Base-by-base conservation (phyloP, 257 asterid species). In the Misopates orontium region DNA sequence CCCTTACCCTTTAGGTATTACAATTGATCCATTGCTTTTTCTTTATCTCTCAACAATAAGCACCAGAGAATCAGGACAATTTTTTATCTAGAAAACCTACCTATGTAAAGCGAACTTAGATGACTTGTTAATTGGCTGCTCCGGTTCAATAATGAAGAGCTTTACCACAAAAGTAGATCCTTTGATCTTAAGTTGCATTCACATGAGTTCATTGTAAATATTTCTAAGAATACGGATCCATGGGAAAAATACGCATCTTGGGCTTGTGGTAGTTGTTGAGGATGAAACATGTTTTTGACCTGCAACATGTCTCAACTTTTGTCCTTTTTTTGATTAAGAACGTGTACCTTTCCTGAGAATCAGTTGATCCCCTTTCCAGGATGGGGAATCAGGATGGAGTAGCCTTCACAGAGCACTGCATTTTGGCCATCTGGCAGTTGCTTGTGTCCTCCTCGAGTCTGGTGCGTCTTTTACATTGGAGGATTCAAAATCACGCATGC, bases 331-430 rank as follows among this genome's bases (percentile, higher is more conserved):
- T 50, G 66, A 68, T 52, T 48, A 28, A 51, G 18, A 52, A 25
- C 62, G 12, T 14, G 65, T 62, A 44, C 71, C 20, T 25, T n/a
- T 20, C 62, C 63, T 71, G 40, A 78, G 50, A 60, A 41, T 51
- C n/a, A 7, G 25, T 58, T 50, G 71, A 23, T 64, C 10, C 52
- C 48, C 49, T 68, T 75, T 25, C 65, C 85, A 94, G 99, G 99
- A 90, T 64, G 91, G 96, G 73, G 99, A 88, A 80, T 94, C 99
- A 10, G 98, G 95, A 72, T 94, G 98, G 98, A 94, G 91, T 73
- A 86, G 98, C 83, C 96, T 94, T 74, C 98, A 94, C 72, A 83
- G 96, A 69, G 95, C 96, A 65, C 81, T 94, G 78, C 96, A 94
- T 73, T 94, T 94, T 68, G 99, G 99, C 54, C 99, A 94, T 75